Evolutionary conservation across 2,329 filamentous ascomycete genomes (phyloP).

Genomic region (Pseudocercospora vitis): DNA sequence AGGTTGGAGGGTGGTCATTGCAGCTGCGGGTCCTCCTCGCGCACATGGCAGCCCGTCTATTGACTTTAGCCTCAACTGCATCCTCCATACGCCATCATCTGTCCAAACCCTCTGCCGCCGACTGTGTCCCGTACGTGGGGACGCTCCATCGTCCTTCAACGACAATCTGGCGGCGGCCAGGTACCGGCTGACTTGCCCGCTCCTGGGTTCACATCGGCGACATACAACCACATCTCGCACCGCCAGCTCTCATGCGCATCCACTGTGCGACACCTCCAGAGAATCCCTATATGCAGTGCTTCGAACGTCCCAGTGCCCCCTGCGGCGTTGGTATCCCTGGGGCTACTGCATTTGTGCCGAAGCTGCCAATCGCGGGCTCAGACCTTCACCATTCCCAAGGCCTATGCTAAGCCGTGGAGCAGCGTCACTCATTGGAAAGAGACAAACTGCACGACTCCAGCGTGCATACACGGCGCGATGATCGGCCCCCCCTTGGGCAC

Average conservation of each 20-base stretch:
- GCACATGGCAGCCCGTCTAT: slow-evolving; percentile 18
- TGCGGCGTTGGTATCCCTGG: not conserved
- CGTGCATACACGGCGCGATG: not conserved
- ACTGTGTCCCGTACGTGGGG: slow-evolving; percentile 7
- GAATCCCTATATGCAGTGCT: not conserved
- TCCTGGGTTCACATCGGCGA: not conserved
- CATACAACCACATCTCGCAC: slow-evolving; percentile 10
- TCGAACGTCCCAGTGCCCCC: not conserved
- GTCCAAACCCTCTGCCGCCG: slow-evolving; percentile 6
- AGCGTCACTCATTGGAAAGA: not conserved
- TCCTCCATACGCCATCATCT: slow-evolving; percentile 10
- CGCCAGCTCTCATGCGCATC: not conserved
- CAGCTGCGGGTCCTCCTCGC: not conserved
- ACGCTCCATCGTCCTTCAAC: slow-evolving; percentile 2
- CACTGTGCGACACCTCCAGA: not conserved
- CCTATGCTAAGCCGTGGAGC: no score
- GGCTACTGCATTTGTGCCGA: not conserved
- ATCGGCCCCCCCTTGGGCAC: not conserved
- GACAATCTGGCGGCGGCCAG: slow-evolving; percentile 6
- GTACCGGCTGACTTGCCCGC: not conserved
- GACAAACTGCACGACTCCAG: not conserved
- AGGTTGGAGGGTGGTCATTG: not conserved
- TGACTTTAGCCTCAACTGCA: slow-evolving; percentile 20
- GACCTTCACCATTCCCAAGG: not conserved
- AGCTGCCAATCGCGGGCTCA: not conserved